These are phyloP conservation scores for Euphorbia schlechtendalii DNA, from an alignment of 441 rosid species.

Conservation along the genomic window DNA sequence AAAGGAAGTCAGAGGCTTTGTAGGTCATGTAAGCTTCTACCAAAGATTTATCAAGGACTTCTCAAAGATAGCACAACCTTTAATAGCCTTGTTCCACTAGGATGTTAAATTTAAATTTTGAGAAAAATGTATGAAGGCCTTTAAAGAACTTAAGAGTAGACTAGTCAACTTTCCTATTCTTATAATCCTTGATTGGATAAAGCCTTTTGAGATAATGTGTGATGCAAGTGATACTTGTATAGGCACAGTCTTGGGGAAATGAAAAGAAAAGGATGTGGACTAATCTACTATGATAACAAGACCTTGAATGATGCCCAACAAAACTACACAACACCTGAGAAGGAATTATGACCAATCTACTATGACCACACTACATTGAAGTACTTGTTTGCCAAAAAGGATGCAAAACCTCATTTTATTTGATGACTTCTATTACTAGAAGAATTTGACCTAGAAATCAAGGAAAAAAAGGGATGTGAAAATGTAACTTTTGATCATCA, in stretches of 20 bases:
- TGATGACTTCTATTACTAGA: background rate
- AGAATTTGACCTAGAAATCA: background rate
- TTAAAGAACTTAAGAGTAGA: background rate
- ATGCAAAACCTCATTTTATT: background rate
- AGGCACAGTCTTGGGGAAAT: background rate
- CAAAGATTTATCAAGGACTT: background rate
- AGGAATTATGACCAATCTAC: too few relatives aligned
- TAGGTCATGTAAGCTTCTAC: background rate
- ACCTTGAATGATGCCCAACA: too few relatives aligned
- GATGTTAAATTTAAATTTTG: background rate
- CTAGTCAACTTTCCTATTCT: background rate
- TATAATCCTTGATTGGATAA: background rate
- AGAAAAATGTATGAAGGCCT: background rate
- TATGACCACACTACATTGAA: too few relatives aligned
- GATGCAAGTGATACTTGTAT: background rate
- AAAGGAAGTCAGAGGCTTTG: too few relatives aligned
- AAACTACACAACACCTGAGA: too few relatives aligned
- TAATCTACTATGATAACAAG: too few relatives aligned
- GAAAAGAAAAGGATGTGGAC: too few relatives aligned
- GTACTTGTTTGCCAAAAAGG: too few relatives aligned
- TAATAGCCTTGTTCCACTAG: background rate
- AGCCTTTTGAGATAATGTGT: background rate
- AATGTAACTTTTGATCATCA: background rate
- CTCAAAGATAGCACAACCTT: too few relatives aligned
- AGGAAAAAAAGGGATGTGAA: background rate